Base-by-base conservation (phyloP, 257 asterid genomes). In the Przewalskia tangutica region DNA sequence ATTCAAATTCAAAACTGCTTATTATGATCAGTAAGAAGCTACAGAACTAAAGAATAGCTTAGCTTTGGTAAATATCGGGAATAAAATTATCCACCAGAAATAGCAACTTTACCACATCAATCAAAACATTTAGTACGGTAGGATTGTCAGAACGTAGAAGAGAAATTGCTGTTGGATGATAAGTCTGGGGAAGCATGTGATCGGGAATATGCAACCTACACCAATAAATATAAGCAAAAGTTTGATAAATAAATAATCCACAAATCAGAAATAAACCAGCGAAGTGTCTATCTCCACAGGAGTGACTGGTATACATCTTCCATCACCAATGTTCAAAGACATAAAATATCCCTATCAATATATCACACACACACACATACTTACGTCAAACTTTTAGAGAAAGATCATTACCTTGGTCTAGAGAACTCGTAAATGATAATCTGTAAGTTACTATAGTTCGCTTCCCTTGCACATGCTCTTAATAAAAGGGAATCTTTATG, bases 131-230 rank as follows among this genome's bases (percentile, higher is more conserved):
- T 82, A 89, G 81, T 65, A 95, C 94, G 0, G 93, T 89, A 79
- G 93, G 88, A 84, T 88, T 91, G 85, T 94, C 99, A 38, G 93
- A 91, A 79, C 84, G 87, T 78, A 95, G 56, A 65, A 90, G 92
- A 56, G 97, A 92, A 81, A 95, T 86, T 16, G 88, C 90, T 77
- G 98, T 94, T 81, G 99, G 98, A 85, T 92, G 92, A 80, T 84
- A 84, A 81, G 98, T 95, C 82, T 89, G 97, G 64, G 99, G 99
- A 85, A 95, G 95, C 99, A 94, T 95, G 89, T 91, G 97, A 51
- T 80, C 77, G 53, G 99, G 99, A 85, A 95, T 89, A 79, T 88
- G 82, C 84, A 95, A 86, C 90, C 99, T 95, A 90, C 86, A 81
- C 81, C 83, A 53, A 85, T 82, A 73, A 60, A 82, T 66, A 79